These are phyloP conservation scores for Tulasnella sp. DNA, from an alignment of 768 basidiomycete species.

Conservation along the genomic window DNA sequence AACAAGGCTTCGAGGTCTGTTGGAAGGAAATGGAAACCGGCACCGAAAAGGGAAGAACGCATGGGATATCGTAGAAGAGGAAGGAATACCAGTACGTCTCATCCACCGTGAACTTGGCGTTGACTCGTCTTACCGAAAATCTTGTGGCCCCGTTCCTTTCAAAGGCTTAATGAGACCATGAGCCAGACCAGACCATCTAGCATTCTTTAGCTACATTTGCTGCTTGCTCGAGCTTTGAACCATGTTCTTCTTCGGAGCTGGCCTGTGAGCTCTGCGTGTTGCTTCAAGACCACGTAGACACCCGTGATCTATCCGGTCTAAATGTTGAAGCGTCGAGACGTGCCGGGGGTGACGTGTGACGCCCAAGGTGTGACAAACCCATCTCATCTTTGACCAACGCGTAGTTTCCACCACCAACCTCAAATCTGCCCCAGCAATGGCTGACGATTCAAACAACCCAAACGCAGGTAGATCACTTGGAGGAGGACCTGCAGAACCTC, in stretches of 20 bases:
- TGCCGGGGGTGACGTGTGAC: too few species aligned
- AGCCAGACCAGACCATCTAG: too few species aligned
- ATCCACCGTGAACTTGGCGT: not conserved
- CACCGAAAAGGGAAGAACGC: constrained; percentile 9
- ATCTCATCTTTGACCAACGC: not conserved
- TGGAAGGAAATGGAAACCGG: not conserved
- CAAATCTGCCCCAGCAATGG: not conserved
- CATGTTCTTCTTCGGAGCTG: too few species aligned
- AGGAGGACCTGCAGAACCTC: constrained; percentile 37
- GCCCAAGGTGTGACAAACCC: too few species aligned
- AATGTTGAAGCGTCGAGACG: too few species aligned
- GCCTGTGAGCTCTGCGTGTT: too few species aligned
- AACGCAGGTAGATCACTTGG: constrained; percentile 36
- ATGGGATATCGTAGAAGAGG: constrained; percentile 8
- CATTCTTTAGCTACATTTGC: too few species aligned
- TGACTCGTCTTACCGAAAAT: not conserved
- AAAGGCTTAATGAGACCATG: not conserved
- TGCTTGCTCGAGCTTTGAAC: too few species aligned
- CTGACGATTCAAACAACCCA: constrained; percentile 18
- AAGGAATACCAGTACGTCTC: constrained; percentile 9
- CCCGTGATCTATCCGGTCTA: too few species aligned
- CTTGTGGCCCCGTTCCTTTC: not conserved
- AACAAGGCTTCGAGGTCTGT: not conserved
- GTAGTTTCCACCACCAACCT: not conserved
- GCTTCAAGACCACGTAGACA: too few species aligned